A percentile compares a stretch with the other conserved stretches of the same genome.
Conservation (phyloP, 1,284 basidiomycete genomes). For the Ustilago esculenta region DNA sequence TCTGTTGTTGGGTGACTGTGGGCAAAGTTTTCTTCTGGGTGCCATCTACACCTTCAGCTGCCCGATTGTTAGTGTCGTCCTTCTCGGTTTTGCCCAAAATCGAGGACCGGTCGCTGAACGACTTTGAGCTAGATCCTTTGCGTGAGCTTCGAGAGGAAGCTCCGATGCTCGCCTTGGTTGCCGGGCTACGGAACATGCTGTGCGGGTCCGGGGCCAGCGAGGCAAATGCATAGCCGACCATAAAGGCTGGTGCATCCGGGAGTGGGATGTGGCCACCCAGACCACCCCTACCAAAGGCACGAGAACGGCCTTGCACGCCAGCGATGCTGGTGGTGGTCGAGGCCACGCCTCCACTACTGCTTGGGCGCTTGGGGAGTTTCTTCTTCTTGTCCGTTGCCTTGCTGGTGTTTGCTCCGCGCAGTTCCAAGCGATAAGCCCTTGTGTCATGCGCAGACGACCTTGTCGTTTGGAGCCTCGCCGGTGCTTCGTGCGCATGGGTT, state of each 20-base stretch:
- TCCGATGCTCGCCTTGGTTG: constrained; percentile 14
- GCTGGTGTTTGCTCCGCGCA: not conserved
- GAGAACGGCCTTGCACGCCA: not conserved
- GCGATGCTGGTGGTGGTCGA: not conserved
- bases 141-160: constrained; percentile 14
- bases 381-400: constrained; percentile 15
- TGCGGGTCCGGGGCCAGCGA: constrained; percentile 8
- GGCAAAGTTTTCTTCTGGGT: not conserved
- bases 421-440: not conserved
- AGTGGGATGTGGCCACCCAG: constrained; percentile 6
- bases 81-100: constrained; percentile 13
- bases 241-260: constrained; percentile 23
- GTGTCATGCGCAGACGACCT: constrained; percentile 14
- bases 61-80: not conserved
- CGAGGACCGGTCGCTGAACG: constrained; percentile 18
- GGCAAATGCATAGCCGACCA: constrained; percentile 20
- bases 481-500: constrained; percentile 36
- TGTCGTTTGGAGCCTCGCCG: constrained; percentile 36
- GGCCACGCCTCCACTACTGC: constrained; percentile 26
- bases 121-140: constrained; percentile 13
- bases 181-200: constrained; percentile 11
- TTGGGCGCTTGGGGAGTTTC: constrained; percentile 24
- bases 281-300: constrained; percentile 21
- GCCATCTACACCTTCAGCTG: not conserved
- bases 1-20: not conserved